These are phyloP conservation scores for Cladophialophora carrionii DNA, from an alignment of 2,329 filamentous ascomycete species.

Conservation along the genomic window DNA sequence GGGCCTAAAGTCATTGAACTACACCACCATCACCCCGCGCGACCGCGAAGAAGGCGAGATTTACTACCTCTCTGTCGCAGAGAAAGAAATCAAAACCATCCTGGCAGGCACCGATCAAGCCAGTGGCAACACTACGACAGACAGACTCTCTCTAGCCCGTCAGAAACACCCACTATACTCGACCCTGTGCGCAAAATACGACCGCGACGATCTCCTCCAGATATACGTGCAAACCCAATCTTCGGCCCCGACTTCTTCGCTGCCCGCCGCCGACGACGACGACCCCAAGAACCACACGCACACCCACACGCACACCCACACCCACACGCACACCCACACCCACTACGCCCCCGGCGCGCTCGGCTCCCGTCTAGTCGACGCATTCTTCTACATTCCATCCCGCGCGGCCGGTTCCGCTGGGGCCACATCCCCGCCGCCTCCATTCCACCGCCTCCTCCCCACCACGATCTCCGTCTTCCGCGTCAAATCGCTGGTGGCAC, in stretches of 20 bases:
- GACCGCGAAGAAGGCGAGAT: constrained; percentile 88
- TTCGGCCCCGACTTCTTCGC: constrained; percentile 49
- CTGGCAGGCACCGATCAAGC: constrained; percentile 48
- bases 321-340: too few species aligned
- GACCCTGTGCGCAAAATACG: constrained; percentile 75
- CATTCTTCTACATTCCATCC: constrained; percentile 59
- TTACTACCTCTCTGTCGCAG: constrained; percentile 88
- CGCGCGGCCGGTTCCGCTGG: constrained; percentile 19
- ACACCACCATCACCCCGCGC: constrained; percentile 64
- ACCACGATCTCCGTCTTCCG: constrained; percentile 78
- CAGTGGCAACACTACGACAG: background rate
- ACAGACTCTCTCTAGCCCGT: constrained; percentile 14
- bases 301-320: too few species aligned
- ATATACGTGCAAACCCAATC: constrained; percentile 48
- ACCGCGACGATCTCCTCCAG: constrained; percentile 49
- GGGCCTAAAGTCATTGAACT: constrained; percentile 51
- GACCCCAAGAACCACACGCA: background rate
- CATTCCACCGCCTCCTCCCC: constrained; percentile 58
- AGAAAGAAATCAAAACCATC: constrained; percentile 67
- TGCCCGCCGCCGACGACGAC: constrained; percentile 25
- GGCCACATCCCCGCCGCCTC: constrained; percentile 3
- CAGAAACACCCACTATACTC: constrained; percentile 68
- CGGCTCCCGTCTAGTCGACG: constrained; percentile 71
- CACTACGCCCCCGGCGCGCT: constrained; percentile 74
- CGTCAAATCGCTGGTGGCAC: constrained; percentile 76